Percentiles rank a stretch among this genome's conserved stretches.
Evolutionary conservation across 495 filamentous ascomycete species (phyloP).

Genomic region (Daldinia bambusicola): DNA sequence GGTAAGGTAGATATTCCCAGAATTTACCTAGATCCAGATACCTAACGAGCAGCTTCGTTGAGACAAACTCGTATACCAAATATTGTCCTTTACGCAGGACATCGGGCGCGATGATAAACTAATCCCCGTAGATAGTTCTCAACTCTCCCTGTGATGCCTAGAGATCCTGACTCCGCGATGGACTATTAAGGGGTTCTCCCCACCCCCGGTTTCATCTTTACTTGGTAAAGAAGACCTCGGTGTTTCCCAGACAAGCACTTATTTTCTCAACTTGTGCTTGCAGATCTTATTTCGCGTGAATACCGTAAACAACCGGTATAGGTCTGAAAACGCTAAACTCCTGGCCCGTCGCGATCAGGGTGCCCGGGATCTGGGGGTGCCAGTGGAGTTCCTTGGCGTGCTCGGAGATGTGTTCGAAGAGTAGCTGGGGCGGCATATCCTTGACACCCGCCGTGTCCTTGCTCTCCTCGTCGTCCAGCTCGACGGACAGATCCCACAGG

Average conservation of each 20-base stretch:
- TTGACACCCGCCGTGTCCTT: slow-evolving; percentile 85
- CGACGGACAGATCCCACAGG: slow-evolving; percentile 95
- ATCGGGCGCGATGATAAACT: background rate
- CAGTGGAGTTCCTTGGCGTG: slow-evolving; percentile 94
- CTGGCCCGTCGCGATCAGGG: slow-evolving; percentile 87
- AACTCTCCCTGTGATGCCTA: background rate
- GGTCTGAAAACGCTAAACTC: slow-evolving; percentile 80
- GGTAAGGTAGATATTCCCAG: background rate
- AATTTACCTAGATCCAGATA: background rate
- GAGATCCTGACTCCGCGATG: background rate
- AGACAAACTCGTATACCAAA: background rate
- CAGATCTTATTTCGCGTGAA: slow-evolving; percentile 42
- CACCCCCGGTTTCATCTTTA: background rate
- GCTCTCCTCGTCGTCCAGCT: slow-evolving; percentile 95
- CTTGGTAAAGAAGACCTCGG: background rate
- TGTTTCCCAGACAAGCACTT: background rate
- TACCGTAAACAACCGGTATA: slow-evolving; percentile 59
- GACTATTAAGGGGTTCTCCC: background rate
- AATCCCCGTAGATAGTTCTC: background rate
- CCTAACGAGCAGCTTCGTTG: background rate
- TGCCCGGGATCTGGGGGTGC: slow-evolving; percentile 96
- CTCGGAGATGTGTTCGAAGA: slow-evolving; percentile 97
- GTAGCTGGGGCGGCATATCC: slow-evolving; percentile 90
- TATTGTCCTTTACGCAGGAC: background rate
- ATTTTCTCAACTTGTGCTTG: background rate